Conservation (phyloP, 2,329 filamentous ascomycete genomes). For the Paracoccidioides brasiliensis region DNA sequence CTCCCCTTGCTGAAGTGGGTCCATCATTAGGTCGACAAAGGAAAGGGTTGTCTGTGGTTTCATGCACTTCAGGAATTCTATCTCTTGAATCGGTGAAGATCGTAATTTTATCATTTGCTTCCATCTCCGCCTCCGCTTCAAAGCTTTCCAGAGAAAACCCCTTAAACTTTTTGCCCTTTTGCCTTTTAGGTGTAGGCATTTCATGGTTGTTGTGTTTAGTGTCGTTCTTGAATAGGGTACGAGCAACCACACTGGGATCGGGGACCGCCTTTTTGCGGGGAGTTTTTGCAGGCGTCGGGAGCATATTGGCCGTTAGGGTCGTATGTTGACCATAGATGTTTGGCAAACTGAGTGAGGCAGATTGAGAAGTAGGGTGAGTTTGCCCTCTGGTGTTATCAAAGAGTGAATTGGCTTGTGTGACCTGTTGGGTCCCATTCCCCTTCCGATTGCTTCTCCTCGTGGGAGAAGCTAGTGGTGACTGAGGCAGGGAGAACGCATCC, state of each 20-base stretch:
- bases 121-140: constrained; percentile 19
- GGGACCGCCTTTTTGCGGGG: constrained; percentile 41
- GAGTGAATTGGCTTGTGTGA: constrained; percentile 2
- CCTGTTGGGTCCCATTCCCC: background rate
- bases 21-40: constrained; percentile 27
- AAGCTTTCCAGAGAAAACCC: constrained; percentile 36
- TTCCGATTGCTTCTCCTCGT: constrained; percentile 15
- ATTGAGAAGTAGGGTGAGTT: background rate
- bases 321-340: constrained; percentile 11
- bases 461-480: constrained; percentile 17
- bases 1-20: background rate
- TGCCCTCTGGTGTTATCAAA: constrained; percentile 5
- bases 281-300: constrained; percentile 51
- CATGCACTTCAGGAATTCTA: constrained; percentile 42
- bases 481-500: constrained; percentile 19
- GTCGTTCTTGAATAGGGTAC: constrained; percentile 40
- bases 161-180: constrained; percentile 32
- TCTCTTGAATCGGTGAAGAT: constrained; percentile 54
- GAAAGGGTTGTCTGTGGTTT: constrained; percentile 45
- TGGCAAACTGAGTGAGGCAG: constrained; percentile 7
- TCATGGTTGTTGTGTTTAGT: constrained; percentile 28
- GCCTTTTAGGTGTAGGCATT: constrained; percentile 37
- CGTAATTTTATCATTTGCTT: constrained; percentile 32
- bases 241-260: constrained; percentile 36
- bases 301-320: constrained; percentile 28